These are phyloP conservation scores for Aciculosporium take DNA, from an alignment of 2,329 filamentous ascomycete species.

Conservation along the genomic window DNA sequence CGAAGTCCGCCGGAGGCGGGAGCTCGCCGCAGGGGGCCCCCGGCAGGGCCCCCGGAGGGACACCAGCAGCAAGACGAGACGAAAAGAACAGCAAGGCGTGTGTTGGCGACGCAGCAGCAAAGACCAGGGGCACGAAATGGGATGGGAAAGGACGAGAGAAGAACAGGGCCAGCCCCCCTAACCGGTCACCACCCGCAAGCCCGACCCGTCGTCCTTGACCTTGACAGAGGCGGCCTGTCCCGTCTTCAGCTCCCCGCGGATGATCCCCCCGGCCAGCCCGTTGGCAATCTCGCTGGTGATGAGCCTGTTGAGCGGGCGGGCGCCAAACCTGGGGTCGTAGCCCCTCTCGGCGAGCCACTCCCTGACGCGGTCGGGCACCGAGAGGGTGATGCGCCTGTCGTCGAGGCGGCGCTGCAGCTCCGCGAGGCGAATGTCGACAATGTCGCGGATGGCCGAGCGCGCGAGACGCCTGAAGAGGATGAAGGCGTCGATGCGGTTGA, in stretches of 20 bases:
- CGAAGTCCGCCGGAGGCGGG: too few relatives aligned
- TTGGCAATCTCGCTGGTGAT: constrained; percentile 87
- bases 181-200: constrained; percentile 38
- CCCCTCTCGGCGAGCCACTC: constrained; percentile 80
- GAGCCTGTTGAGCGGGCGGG: constrained; percentile 76
- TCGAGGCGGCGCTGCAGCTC: constrained; percentile 75
- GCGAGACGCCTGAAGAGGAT: constrained; percentile 89
- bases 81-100: too few relatives aligned
- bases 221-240: constrained; percentile 60
- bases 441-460: constrained; percentile 64
- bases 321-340: constrained; percentile 85
- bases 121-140: constrained; percentile 7
- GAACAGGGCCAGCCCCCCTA: too few relatives aligned
- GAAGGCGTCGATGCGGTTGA: constrained; percentile 93
- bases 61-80: too few relatives aligned
- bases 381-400: constrained; percentile 67
- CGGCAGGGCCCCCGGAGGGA: too few relatives aligned
- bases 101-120: too few relatives aligned
- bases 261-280: constrained; percentile 78
- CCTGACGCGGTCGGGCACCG: constrained; percentile 57
- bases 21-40: too few relatives aligned
- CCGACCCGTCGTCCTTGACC: constrained; percentile 47
- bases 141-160: constrained; percentile 3
- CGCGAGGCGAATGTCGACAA: constrained; percentile 78
- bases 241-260: constrained; percentile 63